Conservation (phyloP, 208 protist species). For the Wallacemonas sp. region DNA sequence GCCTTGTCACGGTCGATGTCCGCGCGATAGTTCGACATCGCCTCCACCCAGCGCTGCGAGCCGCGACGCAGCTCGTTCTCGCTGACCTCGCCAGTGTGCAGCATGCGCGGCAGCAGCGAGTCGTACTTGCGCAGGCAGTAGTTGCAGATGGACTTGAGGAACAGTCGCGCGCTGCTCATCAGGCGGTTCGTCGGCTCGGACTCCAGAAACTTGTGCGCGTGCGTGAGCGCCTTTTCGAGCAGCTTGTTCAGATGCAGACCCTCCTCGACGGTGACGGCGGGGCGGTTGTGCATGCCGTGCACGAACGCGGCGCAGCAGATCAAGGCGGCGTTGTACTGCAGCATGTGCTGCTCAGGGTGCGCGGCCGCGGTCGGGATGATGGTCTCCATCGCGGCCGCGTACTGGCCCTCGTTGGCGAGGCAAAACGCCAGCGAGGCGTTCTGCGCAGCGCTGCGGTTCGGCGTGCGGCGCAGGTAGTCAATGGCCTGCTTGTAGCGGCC, state of each 20-base stretch:
- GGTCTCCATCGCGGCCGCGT: slow-evolving; percentile 59
- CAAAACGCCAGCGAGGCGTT: slow-evolving; percentile 74
- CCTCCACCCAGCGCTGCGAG: slow-evolving; percentile 45
- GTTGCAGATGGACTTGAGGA: slow-evolving; percentile 46
- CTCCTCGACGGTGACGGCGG: slow-evolving; percentile 38
- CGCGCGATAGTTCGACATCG: slow-evolving; percentile 39
- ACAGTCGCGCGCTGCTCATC: slow-evolving; percentile 33
- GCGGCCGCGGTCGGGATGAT: slow-evolving; percentile 32
- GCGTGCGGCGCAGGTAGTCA: slow-evolving; percentile 61
- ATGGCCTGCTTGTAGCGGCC: slow-evolving; percentile 79
- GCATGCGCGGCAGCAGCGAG: slow-evolving; percentile 38
- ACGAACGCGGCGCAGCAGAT: slow-evolving; percentile 76
- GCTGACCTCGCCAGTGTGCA: slow-evolving; percentile 47
- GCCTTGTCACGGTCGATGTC: slow-evolving; percentile 42
- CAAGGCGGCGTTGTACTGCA: slow-evolving; percentile 74
- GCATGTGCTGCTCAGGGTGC: slow-evolving; percentile 31
- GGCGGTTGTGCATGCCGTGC: slow-evolving; percentile 31
- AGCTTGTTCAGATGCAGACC: slow-evolving; percentile 42
- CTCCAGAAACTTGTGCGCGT: slow-evolving; percentile 36
- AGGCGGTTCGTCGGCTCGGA: slow-evolving; percentile 30
- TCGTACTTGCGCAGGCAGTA: slow-evolving; percentile 66
- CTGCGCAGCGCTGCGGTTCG: slow-evolving; percentile 48
- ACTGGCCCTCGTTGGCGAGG: slow-evolving; percentile 55
- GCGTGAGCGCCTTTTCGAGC: slow-evolving; percentile 40
- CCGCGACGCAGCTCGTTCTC: slow-evolving; percentile 41